These are phyloP conservation scores for Cryptococcus wingfieldii DNA, from an alignment of 1,284 basidiomycete species.

Conservation along the genomic window DNA sequence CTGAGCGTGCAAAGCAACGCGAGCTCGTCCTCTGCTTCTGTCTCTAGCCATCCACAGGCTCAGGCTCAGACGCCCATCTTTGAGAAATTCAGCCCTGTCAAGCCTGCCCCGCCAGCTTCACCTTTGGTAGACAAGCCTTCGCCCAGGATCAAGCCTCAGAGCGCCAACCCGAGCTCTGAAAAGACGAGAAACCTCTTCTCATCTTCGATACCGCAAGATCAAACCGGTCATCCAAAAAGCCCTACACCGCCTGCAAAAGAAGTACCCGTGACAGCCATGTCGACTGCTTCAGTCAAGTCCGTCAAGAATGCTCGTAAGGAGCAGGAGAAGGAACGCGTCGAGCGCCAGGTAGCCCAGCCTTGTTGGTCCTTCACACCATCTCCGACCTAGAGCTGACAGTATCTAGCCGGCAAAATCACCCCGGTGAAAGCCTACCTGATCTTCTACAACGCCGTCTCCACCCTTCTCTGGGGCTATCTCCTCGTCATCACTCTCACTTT, in stretches of 20 bases:
- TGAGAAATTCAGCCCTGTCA: neutral
- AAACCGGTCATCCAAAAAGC: neutral
- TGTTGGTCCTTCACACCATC: neutral
- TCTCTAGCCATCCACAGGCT: neutral
- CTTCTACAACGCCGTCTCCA: constrained; percentile 70
- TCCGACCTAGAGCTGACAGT: neutral
- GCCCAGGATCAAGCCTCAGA: neutral
- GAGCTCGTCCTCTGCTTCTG: neutral
- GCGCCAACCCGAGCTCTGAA: too few species aligned
- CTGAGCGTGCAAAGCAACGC: neutral
- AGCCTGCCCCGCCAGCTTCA: neutral
- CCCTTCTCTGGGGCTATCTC: constrained; percentile 68
- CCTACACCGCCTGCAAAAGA: too few species aligned
- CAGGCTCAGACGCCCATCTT: neutral
- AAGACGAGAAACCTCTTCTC: too few species aligned
- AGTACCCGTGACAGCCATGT: neutral
- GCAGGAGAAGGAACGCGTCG: constrained; percentile 18
- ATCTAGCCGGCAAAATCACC: constrained; percentile 15
- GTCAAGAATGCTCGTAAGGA: constrained; percentile 5
- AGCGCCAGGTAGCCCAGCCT: constrained; percentile 5
- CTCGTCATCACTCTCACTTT: constrained; percentile 53
- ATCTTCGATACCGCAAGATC: neutral
- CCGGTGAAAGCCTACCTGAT: constrained; percentile 60
- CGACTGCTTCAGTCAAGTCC: neutral
- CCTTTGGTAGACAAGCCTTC: neutral